Base-by-base conservation (phyloP, 768 basidiomycete genomes). In the Lactarius hatsudake region DNA sequence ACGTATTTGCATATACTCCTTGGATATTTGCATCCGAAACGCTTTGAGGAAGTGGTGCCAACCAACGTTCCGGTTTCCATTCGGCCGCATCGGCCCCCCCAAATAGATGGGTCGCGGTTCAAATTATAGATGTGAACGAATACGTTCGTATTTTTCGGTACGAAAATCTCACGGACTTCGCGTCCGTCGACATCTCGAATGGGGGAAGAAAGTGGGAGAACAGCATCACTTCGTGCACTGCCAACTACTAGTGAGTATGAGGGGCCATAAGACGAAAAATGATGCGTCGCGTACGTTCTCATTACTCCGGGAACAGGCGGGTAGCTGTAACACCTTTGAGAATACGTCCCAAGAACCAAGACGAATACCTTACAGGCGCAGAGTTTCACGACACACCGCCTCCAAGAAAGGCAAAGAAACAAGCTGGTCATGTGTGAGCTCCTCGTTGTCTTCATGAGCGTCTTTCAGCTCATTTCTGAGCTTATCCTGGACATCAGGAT, bases 31-130 rank as follows among this genome's bases (percentile, higher is more conserved):
- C 74, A 1, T 73, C 72, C 5, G 70, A 61, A 38, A 75, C 72
- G n/a, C 62, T 66, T 13, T 66, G 40, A 0, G 73, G 73, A 10
- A 74, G 63, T 7, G 70, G 71, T 28, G 58, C 53, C 7, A 81
- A 69, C 79, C 79, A 83, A 42, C 81, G 75, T 61, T 81, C 81
- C 9, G 81, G 81, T 62, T 75, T 79, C 78, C 79, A 83, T 61
- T 79, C 78, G 13, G 74, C 42, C 4, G 79, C 75, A 67, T 83
- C 81, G 9, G 70, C 68, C 1, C 81, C 81, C 82, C 82, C 81
- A 83, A 1, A 80, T 40, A 20, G n/a, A 63, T 28, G 55, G 54
- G n/a, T 64, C 42, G 48, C 42, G 65, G 70, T 83, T 82, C 12
- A 73, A 73, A 18, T 73, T 75, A 13, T 75, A 60, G 40, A 78